Evolutionary conservation across 2,329 filamentous ascomycete genomes (phyloP).

Genomic region (Aspergillus proliferans): DNA sequence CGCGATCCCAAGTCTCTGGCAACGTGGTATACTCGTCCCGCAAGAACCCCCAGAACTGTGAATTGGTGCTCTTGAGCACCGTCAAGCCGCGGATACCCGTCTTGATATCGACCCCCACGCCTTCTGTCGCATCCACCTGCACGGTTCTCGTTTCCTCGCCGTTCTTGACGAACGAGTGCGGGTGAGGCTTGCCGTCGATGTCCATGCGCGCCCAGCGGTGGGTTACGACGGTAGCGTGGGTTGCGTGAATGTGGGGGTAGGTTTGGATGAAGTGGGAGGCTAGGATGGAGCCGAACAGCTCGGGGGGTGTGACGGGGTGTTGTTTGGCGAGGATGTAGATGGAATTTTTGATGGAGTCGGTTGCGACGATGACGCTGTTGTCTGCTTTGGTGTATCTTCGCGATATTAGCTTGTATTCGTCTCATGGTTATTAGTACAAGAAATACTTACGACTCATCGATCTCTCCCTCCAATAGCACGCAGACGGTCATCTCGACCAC

Average conservation of each 20-base stretch:
- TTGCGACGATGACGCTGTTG: conserved; percentile 92
- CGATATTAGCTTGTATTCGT: conserved; percentile 1
- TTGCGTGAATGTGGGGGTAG: conserved; percentile 81
- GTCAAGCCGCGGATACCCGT: conserved; percentile 75
- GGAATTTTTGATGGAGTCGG: conserved; percentile 97
- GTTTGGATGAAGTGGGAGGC: conserved; percentile 82
- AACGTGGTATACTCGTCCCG: conserved; percentile 90
- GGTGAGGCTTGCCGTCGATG: conserved; percentile 82
- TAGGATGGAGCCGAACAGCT: conserved; percentile 80
- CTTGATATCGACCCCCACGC: conserved; percentile 65
- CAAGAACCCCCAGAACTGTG: conserved; percentile 90
- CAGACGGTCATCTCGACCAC: conserved; percentile 94
- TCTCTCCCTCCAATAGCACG: conserved; percentile 86
- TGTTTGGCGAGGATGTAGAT: conserved; percentile 93
- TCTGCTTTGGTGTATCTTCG: conserved; percentile 82
- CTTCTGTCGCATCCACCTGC: conserved; percentile 62
- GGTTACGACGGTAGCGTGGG: conserved; percentile 73
- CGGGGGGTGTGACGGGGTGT: conserved; percentile 83
- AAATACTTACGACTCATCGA: conserved; percentile 65
- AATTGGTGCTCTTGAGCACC: conserved; percentile 94
- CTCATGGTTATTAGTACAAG: neutral
- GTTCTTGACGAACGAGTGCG: conserved; percentile 90
- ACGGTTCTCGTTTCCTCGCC: conserved; percentile 81
- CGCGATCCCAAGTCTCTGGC: conserved; percentile 86
- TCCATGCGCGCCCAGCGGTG: conserved; percentile 89